Conservation (phyloP, 176 grass and related monocot genomes). For the Oryza brachyantha region DNA sequence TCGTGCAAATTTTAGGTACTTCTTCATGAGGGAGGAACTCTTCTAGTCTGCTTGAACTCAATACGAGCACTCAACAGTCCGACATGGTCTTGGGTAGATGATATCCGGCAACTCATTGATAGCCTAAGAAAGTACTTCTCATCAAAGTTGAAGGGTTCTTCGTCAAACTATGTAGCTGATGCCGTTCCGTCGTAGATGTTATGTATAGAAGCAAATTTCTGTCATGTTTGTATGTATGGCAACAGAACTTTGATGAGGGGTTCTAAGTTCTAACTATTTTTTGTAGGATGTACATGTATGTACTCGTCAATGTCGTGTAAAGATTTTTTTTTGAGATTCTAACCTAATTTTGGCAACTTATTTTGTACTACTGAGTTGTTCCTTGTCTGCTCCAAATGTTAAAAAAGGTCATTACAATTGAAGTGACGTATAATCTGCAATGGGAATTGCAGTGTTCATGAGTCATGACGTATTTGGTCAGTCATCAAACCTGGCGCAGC, state of each 20-base stretch:
- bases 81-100: conserved; percentile 74
- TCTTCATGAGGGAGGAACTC: conserved; percentile 93
- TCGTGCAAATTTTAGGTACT: conserved; percentile 58
- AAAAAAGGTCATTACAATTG: too few relatives aligned
- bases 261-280: conserved; percentile 39
- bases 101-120: conserved; percentile 51
- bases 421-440: too few relatives aligned
- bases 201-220: conserved; percentile 3
- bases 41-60: conserved; percentile 93
- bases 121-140: conserved; percentile 42
- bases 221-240: neutral
- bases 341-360: neutral
- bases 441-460: too few relatives aligned
- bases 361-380: too few relatives aligned
- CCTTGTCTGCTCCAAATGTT: too few relatives aligned
- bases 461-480: too few relatives aligned
- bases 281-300: conserved; percentile 47
- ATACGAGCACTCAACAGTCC: conserved; percentile 85
- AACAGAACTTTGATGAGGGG: conserved; percentile 18
- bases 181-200: conserved; percentile 34
- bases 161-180: conserved; percentile 31
- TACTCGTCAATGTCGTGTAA: conserved; percentile 24
- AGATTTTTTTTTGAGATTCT: neutral
- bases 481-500: too few relatives aligned
- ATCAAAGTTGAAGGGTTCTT: conserved; percentile 39